Evolutionary conservation across 331 rosid genomes (phyloP).

Genomic region (Acacia pycnantha): DNA sequence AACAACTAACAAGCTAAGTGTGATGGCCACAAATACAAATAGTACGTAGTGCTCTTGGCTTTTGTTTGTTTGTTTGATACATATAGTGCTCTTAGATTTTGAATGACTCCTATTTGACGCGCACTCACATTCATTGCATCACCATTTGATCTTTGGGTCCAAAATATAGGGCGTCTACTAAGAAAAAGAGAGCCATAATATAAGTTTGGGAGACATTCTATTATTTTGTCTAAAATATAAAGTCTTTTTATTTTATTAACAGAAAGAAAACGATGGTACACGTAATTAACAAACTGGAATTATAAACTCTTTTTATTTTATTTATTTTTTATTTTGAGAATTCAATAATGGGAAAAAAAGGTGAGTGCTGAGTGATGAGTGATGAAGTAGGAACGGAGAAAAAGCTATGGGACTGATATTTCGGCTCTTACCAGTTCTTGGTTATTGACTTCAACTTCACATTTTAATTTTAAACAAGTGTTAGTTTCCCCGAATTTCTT

Average conservation of each 20-base stretch:
- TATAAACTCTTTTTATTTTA: not conserved
- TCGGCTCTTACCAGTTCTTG: not conserved
- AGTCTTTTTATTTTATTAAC: too few species aligned
- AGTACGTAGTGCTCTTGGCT: not conserved
- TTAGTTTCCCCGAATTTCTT: not conserved
- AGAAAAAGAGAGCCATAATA: too few species aligned
- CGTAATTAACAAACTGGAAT: not conserved
- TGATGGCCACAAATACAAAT: not conserved
- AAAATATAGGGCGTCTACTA: too few species aligned
- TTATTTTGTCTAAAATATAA: too few species aligned
- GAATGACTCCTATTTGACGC: not conserved
- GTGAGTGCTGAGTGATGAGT: not conserved
- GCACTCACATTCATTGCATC: not conserved
- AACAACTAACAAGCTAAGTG: too few species aligned
- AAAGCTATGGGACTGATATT: not conserved
- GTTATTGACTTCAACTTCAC: not conserved
- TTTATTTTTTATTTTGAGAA: not conserved
- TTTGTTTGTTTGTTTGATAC: too few species aligned
- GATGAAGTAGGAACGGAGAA: not conserved
- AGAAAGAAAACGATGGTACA: not conserved
- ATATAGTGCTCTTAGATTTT: slow-evolving; percentile 4
- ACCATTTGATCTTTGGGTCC: too few species aligned
- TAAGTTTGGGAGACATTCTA: too few species aligned
- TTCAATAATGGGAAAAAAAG: not conserved
- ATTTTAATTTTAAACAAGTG: not conserved